A percentile compares a stretch with the other conserved stretches of the same genome.
phyloP scores from a whole-genome alignment of 2,329 filamentous ascomycete genomes.

The Pseudogymnoascus sp. region DNA sequence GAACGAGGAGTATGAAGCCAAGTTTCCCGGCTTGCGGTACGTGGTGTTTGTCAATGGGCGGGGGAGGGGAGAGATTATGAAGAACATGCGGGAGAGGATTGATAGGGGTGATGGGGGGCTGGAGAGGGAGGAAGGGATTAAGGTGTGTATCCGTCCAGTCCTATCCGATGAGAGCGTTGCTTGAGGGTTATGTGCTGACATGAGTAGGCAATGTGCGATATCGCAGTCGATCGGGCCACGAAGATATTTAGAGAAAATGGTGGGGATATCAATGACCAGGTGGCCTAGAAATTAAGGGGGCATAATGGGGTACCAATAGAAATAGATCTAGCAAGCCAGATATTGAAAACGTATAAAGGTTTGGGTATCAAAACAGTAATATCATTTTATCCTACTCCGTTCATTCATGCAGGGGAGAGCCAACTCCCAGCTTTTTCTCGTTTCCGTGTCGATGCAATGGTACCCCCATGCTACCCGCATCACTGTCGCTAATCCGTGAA shows the following conservation, averaged over 20 bases:
- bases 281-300: too few species aligned
- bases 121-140: slow-evolving; percentile 67
- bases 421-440: not conserved
- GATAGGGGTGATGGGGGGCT: slow-evolving; percentile 52
- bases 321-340: not conserved
- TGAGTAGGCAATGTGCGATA: slow-evolving; percentile 74
- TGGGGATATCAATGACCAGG: too few species aligned
- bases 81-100: slow-evolving; percentile 71
- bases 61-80: slow-evolving; percentile 64
- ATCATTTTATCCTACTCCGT: slow-evolving; percentile 18
- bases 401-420: not conserved
- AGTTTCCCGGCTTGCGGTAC: slow-evolving; percentile 75
- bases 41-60: slow-evolving; percentile 89
- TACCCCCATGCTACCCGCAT: not conserved
- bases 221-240: slow-evolving; percentile 68
- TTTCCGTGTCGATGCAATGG: not conserved
- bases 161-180: slow-evolving; percentile 14
- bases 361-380: slow-evolving; percentile 16
- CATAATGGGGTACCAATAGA: too few species aligned
- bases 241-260: slow-evolving; percentile 55
- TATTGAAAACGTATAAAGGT: not conserved
- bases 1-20: slow-evolving; percentile 72
- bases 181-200: slow-evolving; percentile 8
- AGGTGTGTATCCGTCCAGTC: slow-evolving; percentile 40
- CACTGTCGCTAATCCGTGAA: not conserved